Conservation (phyloP, 106 monocot species). For the Alisma plantagoaquatica region DNA sequence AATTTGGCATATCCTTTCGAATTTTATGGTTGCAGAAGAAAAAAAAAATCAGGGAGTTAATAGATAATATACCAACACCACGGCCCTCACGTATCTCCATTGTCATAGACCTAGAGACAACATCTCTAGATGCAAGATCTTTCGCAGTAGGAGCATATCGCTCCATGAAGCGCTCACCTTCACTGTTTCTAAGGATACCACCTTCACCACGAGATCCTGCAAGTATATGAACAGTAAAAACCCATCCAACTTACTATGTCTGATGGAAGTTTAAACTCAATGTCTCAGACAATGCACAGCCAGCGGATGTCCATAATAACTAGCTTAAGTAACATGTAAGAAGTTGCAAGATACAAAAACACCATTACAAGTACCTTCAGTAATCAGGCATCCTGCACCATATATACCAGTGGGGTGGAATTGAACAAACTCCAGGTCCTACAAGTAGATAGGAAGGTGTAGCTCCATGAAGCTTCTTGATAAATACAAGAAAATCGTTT, state of each 20-base stretch:
- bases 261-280: no score
- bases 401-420: conserved; percentile 99
- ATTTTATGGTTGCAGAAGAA: not conserved
- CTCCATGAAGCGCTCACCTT: conserved; percentile 99
- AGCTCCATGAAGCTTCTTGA: no score
- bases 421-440: conserved; percentile 99
- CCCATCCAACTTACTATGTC: no score
- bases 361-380: no score
- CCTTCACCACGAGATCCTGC: conserved; percentile 96
- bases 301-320: no score
- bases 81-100: conserved; percentile 98
- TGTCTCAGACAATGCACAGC: no score
- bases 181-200: conserved; percentile 95
- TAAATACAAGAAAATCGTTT: no score
- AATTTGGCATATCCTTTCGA: not conserved
- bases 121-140: conserved; percentile 97
- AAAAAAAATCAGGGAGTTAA: no score
- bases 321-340: no score
- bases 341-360: no score
- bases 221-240: no score
- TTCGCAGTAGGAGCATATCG: conserved; percentile 95
- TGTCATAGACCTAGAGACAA: conserved; percentile 98
- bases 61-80: conserved; percentile 99
- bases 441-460: no score
- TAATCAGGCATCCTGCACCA: conserved; percentile 98